Conservation (phyloP, 371 early-diverging fungal species). For the Funneliformis caledonium region DNA sequence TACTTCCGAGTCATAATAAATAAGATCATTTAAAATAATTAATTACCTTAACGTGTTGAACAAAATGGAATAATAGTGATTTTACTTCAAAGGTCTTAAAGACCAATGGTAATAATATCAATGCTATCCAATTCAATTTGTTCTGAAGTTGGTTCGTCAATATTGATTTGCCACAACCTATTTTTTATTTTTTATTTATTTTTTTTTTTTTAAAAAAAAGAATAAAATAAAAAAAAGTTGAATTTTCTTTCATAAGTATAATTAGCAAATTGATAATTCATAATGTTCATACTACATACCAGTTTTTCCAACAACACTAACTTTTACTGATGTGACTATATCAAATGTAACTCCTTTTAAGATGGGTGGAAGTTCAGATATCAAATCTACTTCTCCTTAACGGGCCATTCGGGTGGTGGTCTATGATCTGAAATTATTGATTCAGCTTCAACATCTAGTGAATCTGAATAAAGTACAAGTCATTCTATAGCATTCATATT, state of each 20-base stretch:
- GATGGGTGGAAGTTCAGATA: slow-evolving; percentile 63
- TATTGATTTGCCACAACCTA: slow-evolving; percentile 73
- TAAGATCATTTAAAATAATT: background rate
- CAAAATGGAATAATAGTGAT: slow-evolving; percentile 71
- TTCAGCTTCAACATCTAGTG: slow-evolving; percentile 63
- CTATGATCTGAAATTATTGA: slow-evolving; percentile 53
- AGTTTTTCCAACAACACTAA: slow-evolving; percentile 68
- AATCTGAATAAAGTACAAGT: slow-evolving; percentile 58
- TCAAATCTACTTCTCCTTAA: slow-evolving; percentile 61
- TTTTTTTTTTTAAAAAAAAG: no score
- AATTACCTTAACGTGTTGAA: slow-evolving; percentile 58
- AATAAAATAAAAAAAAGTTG: no score
- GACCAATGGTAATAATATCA: slow-evolving; percentile 67
- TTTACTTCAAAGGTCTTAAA: slow-evolving; percentile 64
- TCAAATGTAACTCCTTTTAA: slow-evolving; percentile 60
- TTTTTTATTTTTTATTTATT: background rate
- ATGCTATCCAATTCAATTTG: slow-evolving; percentile 69
- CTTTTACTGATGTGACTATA: slow-evolving; percentile 55
- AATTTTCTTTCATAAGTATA: background rate
- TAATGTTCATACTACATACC: slow-evolving; percentile 41
- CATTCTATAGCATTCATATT: slow-evolving; percentile 73
- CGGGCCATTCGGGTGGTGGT: slow-evolving; percentile 67
- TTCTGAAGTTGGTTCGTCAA: slow-evolving; percentile 64
- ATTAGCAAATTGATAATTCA: background rate
- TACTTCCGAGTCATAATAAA: background rate